Evolutionary conservation across 73 alveolate genomes (phyloP).

Genomic region (Paramecium pentaurelia): DNA sequence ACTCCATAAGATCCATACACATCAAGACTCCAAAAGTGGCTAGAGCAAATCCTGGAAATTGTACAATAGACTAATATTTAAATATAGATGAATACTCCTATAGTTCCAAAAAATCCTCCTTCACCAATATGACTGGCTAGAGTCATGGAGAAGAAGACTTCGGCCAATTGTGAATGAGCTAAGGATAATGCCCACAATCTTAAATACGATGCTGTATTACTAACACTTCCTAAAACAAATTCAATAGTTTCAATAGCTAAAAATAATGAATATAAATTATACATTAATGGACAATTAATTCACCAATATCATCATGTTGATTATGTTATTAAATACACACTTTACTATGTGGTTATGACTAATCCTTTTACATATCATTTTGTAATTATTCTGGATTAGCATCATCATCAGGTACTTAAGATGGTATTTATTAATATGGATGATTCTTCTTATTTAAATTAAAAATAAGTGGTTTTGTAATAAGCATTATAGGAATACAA

Average conservation of each 20-base stretch:
- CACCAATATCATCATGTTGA: constrained; percentile 77
- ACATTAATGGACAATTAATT: constrained; percentile 87
- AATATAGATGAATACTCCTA: constrained; percentile 24
- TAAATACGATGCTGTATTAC: constrained; percentile 93
- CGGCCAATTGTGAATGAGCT: constrained; percentile 82
- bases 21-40: constrained; percentile 85
- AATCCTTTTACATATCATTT: not conserved
- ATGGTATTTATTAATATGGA: not conserved
- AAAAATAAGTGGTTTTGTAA: constrained; percentile 80
- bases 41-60: constrained; percentile 57
- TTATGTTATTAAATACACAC: not conserved
- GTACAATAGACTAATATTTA: constrained; percentile 18
- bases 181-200: constrained; percentile 92
- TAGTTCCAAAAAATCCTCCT: constrained; percentile 48
- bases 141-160: constrained; percentile 76
- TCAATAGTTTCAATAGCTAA: constrained; percentile 83
- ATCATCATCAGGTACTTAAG: not conserved
- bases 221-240: constrained; percentile 87
- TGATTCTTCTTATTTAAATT: not conserved
- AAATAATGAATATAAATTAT: constrained; percentile 18
- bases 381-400: not conserved
- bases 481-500: constrained; percentile 85
- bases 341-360: constrained; percentile 31
- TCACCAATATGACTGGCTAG: constrained; percentile 63
- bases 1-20: constrained; percentile 96